A percentile compares a stretch with the other conserved stretches of the same genome.
Evolutionary conservation across 1,284 basidiomycete species (phyloP).

Genomic region (Leccinum pachyderme): DNA sequence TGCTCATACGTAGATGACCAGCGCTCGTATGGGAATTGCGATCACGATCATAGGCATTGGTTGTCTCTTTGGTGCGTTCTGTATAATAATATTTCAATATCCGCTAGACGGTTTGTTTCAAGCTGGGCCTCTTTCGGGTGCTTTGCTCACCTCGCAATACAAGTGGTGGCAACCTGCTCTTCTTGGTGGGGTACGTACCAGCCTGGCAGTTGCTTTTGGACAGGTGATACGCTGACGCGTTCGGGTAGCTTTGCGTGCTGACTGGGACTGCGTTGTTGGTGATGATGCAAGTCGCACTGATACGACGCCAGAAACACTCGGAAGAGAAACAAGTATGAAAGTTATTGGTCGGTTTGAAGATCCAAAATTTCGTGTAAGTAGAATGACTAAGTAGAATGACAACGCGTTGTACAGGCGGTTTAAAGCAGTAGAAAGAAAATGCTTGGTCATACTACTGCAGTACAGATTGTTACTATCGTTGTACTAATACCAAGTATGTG

Average conservation of each 20-base stretch:
- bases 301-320: slow-evolving; percentile 1
- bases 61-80: slow-evolving; percentile 16
- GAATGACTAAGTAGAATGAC: too few relatives aligned
- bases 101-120: background rate
- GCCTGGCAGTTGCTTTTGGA: background rate
- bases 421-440: background rate
- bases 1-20: slow-evolving; percentile 1
- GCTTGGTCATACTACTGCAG: background rate
- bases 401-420: background rate
- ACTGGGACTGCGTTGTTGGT: slow-evolving; percentile 13
- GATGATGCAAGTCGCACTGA: slow-evolving; percentile 17
- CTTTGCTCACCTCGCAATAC: slow-evolving; percentile 25
- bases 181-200: slow-evolving; percentile 24
- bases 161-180: slow-evolving; percentile 29
- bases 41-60: slow-evolving; percentile 11
- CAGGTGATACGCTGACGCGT: slow-evolving; percentile 2
- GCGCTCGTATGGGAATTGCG: slow-evolving; percentile 29
- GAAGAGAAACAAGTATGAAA: background rate
- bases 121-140: slow-evolving; percentile 31
- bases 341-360: background rate
- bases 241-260: slow-evolving; percentile 15
- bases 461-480: background rate
- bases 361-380: background rate
- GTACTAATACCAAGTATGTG: too few relatives aligned
- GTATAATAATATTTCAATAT: background rate